Base-by-base conservation (phyloP, 306 rosid species). In the Inga laurina region DNA sequence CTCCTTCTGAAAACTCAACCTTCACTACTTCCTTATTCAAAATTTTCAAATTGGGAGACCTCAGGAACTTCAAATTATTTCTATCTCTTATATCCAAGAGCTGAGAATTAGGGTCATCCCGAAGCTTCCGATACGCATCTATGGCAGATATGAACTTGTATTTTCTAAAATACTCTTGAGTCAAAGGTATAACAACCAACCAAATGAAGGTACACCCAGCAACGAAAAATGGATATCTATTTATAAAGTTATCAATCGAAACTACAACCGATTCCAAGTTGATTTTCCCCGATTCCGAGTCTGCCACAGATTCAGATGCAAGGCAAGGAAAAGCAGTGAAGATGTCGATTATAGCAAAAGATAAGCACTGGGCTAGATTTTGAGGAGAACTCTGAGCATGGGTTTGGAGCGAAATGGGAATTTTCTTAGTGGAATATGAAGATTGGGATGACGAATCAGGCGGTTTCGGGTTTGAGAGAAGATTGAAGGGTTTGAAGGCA, bases 161-260 rank as follows among this genome's bases (percentile, higher is more conserved):
- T 51, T 96, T 92, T 14, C 86, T 89, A 18, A 92, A 86, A 77
- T 86, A 92, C 80, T 89, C 85, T 11, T 93, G 51, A 2, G 90
- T 35, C 69, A 90, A 54, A 72, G 99, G 99, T 16, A 96, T 80
- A 45, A 44, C 99, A 78, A 96, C 91, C 7, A 96, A 85, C 92
- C 94, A 93, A 68, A 93, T 86, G 80, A 96, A 96, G 18, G 94
- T 80, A 76, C 97, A 92, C 18, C 91, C 91, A 27, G 94, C 97
- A 69, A 96, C 97, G 13, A 96, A 96, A 81, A 92, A 96, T 0
- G 99, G 99, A 87, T 96, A 85, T 68, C 89, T 84, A 14, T 83
- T 92, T 70, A 92, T 85, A 41, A 96, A 96, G 0, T 85, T 89
- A 67, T 96, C 99, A 57, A 96, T 83, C 27, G 97, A 86, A 59